phyloP scores from a whole-genome alignment of 495 filamentous ascomycete species.

The Penicillium taxi region DNA sequence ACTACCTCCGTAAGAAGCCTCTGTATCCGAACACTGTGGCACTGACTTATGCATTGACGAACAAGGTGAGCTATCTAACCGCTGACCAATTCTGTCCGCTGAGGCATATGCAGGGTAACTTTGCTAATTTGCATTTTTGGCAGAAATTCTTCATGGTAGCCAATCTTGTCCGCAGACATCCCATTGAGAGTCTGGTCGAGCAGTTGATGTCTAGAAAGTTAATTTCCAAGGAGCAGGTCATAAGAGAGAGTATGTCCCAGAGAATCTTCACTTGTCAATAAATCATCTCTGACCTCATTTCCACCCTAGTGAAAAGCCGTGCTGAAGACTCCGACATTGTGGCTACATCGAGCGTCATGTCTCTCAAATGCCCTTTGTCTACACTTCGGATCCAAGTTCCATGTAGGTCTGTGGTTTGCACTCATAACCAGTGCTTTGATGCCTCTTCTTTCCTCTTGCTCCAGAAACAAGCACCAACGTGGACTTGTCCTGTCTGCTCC shows the following conservation, averaged over 20 bases:
- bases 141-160: slow-evolving; percentile 72
- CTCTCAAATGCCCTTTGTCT: slow-evolving; percentile 84
- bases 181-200: slow-evolving; percentile 63
- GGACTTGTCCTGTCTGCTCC: slow-evolving; percentile 88
- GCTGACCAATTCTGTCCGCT: background rate
- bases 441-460: slow-evolving; percentile 86
- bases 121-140: slow-evolving; percentile 1
- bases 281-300: background rate
- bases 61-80: slow-evolving; percentile 56
- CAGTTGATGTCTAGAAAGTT: slow-evolving; percentile 56
- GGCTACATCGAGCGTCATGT: slow-evolving; percentile 78
- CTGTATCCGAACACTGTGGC: slow-evolving; percentile 67
- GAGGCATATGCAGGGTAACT: background rate
- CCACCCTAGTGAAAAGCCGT: slow-evolving; percentile 60
- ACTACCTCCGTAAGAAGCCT: slow-evolving; percentile 57
- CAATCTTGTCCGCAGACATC: slow-evolving; percentile 63
- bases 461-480: slow-evolving; percentile 92
- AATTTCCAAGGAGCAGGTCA: slow-evolving; percentile 72
- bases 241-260: slow-evolving; percentile 68
- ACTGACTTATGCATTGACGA: slow-evolving; percentile 87
- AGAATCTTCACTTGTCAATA: background rate
- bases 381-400: slow-evolving; percentile 74
- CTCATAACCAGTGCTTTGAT: slow-evolving; percentile 92
- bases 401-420: slow-evolving; percentile 70
- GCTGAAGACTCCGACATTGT: slow-evolving; percentile 83